Base-by-base conservation (phyloP, 768 basidiomycete species). In the Hypholoma sublateritium region DNA sequence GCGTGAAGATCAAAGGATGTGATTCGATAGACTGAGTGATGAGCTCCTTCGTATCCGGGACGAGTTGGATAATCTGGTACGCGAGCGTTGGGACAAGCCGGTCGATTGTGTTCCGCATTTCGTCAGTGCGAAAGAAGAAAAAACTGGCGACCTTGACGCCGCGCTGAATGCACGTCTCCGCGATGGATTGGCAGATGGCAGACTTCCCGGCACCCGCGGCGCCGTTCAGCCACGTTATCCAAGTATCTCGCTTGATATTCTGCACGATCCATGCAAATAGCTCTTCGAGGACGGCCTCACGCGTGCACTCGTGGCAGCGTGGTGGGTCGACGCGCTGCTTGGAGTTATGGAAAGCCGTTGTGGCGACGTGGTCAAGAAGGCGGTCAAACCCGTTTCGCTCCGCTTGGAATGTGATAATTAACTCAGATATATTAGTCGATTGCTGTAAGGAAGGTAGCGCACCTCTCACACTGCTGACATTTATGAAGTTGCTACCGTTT, bases 201-300 rank as follows among this genome's bases (percentile, higher is more conserved):
- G 63, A 61, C 34, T 64, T 64, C 4, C 63, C 63, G 11, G 63
- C 53, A 4, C 63, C 63, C 4, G 56, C 60, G 13, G 58, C 43
- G 1, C 63, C 60, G 12, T 61, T 48, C 5, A 61, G 48, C 60
- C 63, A 64, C 2, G 59, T 7, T 9, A 60, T 44, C 37, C 36
- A 34, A 9, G 49, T 22, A n/a, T 22, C 7, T 42, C n/a, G 5
- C 49, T 47, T 22, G 11, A 19, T 4, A 35, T 28, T 41, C 1
- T 35, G 8, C 12, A 32, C 47, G 22, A 65, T 45, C 65, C 65
- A 67, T 9, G 58, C 47, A 17, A 57, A 44, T 5, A 70, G 59
- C 9, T 56, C 34, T 8, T 62, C 22, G 5, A 68, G 43, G 16
- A 66, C 54, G 3, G 51, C 60, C 22, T 42, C 46, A 12, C 66